These are phyloP conservation scores for Eutrema yunnanense DNA, from an alignment of 345 rosid species.

Conservation along the genomic window DNA sequence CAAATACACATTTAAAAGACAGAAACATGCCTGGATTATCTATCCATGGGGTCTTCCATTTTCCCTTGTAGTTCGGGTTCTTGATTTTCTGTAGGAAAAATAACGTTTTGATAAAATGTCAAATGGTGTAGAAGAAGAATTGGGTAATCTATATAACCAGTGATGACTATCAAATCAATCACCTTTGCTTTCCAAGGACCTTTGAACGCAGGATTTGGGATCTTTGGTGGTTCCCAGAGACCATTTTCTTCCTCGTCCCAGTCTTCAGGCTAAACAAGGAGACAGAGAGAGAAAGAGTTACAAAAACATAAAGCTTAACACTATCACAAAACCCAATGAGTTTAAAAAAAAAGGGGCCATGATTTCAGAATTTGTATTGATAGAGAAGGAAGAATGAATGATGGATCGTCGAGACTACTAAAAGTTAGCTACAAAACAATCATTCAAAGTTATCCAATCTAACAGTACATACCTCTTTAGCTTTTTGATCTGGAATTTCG, in stretches of 20 bases:
- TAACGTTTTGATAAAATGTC: background rate
- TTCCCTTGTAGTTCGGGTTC: constrained; percentile 91
- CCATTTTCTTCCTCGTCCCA: constrained; percentile 82
- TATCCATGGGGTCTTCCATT: constrained; percentile 86
- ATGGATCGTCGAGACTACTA: background rate
- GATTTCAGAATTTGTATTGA: background rate
- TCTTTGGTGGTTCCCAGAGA: constrained; percentile 58
- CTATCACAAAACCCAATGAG: background rate
- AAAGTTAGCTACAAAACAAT: background rate
- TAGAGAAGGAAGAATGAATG: background rate
- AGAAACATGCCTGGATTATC: constrained; percentile 74
- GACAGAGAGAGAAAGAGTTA: background rate
- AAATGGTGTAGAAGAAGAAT: background rate
- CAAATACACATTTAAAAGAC: background rate
- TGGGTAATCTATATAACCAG: background rate
- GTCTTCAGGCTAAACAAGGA: constrained; percentile 48
- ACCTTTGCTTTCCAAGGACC: constrained; percentile 86
- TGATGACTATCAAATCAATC: constrained; percentile 2
- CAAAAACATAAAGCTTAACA: constrained; percentile 10
- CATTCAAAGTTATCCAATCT: background rate
- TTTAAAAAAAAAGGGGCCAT: background rate
- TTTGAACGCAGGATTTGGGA: constrained; percentile 65
- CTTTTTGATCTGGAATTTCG: constrained; percentile 62
- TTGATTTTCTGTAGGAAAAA: constrained; percentile 58
- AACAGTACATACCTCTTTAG: constrained; percentile 43